A percentile compares a stretch with the other conserved stretches of the same genome.
phyloP scores from a whole-genome alignment of 176 grass and related monocot species.

The Eragrostis curvula region DNA sequence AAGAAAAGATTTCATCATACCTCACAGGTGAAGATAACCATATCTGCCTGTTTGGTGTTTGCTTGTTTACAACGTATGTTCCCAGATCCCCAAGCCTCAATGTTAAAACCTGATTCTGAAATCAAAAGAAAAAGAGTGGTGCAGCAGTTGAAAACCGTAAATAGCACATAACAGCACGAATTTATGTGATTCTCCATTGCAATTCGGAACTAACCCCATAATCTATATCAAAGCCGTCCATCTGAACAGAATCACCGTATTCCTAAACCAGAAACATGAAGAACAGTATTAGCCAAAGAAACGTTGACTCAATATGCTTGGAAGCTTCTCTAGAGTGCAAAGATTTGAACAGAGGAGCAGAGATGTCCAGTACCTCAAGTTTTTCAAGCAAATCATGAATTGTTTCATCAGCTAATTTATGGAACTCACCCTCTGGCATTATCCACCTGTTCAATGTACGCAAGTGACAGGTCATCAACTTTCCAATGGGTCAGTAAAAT shows the following conservation, averaged over 20 bases:
- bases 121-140: conserved; percentile 24
- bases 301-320: neutral
- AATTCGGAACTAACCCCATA: conserved; percentile 71
- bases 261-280: conserved; percentile 50
- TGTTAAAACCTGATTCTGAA: conserved; percentile 93
- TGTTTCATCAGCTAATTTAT: conserved; percentile 76
- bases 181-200: neutral
- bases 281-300: conserved; percentile 24
- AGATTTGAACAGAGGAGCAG: neutral
- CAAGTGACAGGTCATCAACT: neutral
- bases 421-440: conserved; percentile 78
- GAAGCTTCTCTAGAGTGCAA: neutral
- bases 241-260: conserved; percentile 77
- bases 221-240: conserved; percentile 88
- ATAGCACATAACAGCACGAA: neutral
- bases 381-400: conserved; percentile 79
- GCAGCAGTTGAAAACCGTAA: conserved; percentile 26
- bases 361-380: conserved; percentile 67
- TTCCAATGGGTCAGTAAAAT: neutral
- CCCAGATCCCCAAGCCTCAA: conserved; percentile 75
- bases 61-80: conserved; percentile 96
- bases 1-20: conserved; percentile 36
- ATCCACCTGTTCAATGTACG: conserved; percentile 53
- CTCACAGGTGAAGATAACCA: conserved; percentile 96
- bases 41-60: conserved; percentile 88